Percentiles rank a stretch among this genome's conserved stretches.
These are phyloP conservation scores for Eutrema heterophyllum DNA, from an alignment of 345 rosid genomes.

Conservation along the genomic window DNA sequence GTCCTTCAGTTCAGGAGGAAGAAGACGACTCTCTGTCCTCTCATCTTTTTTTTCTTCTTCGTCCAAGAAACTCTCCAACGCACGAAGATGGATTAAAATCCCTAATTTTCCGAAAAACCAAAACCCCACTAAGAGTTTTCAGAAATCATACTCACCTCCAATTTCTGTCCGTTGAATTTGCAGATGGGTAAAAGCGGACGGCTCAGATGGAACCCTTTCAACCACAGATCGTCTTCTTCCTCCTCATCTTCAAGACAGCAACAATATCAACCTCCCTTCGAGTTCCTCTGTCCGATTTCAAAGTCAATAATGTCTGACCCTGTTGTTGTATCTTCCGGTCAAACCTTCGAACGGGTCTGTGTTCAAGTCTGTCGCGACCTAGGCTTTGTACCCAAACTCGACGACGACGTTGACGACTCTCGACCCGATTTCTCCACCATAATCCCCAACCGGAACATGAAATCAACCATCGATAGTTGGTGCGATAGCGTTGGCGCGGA, in stretches of 20 bases:
- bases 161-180: not conserved
- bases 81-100: conserved; percentile 3
- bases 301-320: conserved; percentile 74
- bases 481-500: conserved; percentile 36
- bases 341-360: conserved; percentile 64
- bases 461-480: conserved; percentile 60
- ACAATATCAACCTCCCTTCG: conserved; percentile 39
- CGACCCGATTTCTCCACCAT: conserved; percentile 54
- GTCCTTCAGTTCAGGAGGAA: conserved; percentile 23
- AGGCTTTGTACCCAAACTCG: conserved; percentile 44
- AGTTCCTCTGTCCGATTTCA: conserved; percentile 69
- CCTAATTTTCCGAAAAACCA: not conserved
- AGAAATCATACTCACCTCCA: not conserved
- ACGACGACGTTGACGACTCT: conserved; percentile 39
- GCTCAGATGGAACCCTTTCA: conserved; percentile 63
- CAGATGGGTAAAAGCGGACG: conserved; percentile 64
- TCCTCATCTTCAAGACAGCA: conserved; percentile 6
- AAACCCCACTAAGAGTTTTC: not conserved
- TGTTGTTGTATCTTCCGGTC: conserved; percentile 80
- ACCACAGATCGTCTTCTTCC: conserved; percentile 32
- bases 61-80: not conserved
- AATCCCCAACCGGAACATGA: conserved; percentile 68
- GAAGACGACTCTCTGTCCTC: conserved; percentile 17
- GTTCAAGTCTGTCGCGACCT: conserved; percentile 61
- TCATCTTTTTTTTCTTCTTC: not conserved